These are phyloP conservation scores for Dactylella cylindrospora DNA, from an alignment of 2,329 filamentous ascomycete genomes.

Conservation along the genomic window DNA sequence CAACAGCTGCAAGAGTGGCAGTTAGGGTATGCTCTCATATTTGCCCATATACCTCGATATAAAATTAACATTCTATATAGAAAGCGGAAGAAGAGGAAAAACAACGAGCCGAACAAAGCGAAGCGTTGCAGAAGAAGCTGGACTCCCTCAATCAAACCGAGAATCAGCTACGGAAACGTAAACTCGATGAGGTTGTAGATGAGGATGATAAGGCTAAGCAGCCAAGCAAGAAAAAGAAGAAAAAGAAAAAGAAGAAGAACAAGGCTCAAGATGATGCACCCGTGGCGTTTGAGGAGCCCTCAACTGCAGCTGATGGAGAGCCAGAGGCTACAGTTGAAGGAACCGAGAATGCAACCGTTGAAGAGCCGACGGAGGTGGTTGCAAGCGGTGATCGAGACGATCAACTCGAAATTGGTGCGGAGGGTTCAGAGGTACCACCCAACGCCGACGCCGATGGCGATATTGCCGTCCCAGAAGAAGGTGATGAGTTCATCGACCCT, in stretches of 20 bases:
- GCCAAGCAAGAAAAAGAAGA: slow-evolving; percentile 42
- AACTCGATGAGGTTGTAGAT: slow-evolving; percentile 36
- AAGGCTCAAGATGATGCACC: slow-evolving; percentile 37
- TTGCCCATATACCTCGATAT: background rate
- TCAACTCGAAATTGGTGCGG: slow-evolving; percentile 11
- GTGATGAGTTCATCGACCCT: slow-evolving; percentile 17
- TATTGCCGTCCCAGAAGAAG: slow-evolving; percentile 23
- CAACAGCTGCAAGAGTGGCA: slow-evolving; percentile 21
- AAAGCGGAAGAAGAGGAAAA: slow-evolving; percentile 42
- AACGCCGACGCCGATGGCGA: slow-evolving; percentile 20
- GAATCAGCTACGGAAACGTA: slow-evolving; percentile 34
- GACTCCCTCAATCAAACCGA: slow-evolving; percentile 37
- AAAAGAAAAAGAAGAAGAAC: slow-evolving; percentile 44
- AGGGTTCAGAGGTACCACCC: background rate
- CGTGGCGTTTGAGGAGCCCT: slow-evolving; percentile 29
- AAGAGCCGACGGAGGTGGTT: slow-evolving; percentile 22
- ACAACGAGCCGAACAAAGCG: slow-evolving; percentile 31
- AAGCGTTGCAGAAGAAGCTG: slow-evolving; percentile 36
- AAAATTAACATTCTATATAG: slow-evolving; percentile 19
- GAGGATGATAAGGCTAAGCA: slow-evolving; percentile 41
- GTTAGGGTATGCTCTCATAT: slow-evolving; percentile 14
- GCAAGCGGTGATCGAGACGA: no score
- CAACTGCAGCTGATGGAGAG: slow-evolving; percentile 3
- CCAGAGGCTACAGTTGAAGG: background rate
- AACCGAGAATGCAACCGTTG: slow-evolving; percentile 6